Evolutionary conservation across 805 yeast genomes (phyloP), one percentile per base, ranked within the genome.

Genomic region (Helenozyma rhizophorensis): DNA sequence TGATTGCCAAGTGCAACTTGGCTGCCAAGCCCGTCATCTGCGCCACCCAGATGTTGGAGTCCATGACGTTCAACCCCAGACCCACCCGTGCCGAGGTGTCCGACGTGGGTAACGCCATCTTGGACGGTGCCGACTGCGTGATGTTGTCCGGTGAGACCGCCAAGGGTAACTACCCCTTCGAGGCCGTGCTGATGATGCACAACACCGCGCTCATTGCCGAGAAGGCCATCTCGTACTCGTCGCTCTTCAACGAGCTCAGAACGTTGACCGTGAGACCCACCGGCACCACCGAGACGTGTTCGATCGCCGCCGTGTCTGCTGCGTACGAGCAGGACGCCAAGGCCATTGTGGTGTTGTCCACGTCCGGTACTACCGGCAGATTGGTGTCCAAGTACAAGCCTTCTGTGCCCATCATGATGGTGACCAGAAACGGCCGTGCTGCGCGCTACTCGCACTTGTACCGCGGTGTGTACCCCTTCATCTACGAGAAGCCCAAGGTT

Each of bases 121-220:
- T 93, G 62, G 98, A 93, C 61, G 98, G 98, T 72, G 97, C 97
- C 58, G 98, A 93, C 75, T 93, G 98, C 84, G 97, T 93, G 63
- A 93, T 93, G 98, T 79, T 93, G 65, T 84, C 95, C 38, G 98
- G 98, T 66, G 98, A 93, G 76, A 93, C 98, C 55, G 98, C 98
- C 60, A 93, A 93, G 81, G 98, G 98, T 76, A 80, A 80, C 77
- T 93, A 93, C 76, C 98, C 98, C 65, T 67, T 81, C 45, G 95
- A 93, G 75, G 96, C 98, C 45, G 98, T 93, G 48, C 76, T 89
- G 51, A 89, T 93, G 89, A 93, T 93, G 98, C 96, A 89, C 72
- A 90, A 89, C 76, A 93, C 97, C 46, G 80, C 94, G 58, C 68
- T 90, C 58, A 82, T 87, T 57, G 97, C 98, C 56, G 98, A 93